Percentiles rank a stretch among this genome's conserved stretches.
These are phyloP conservation scores for Kwoniella newhampshirensis DNA, from an alignment of 768 basidiomycete species.

Conservation along the genomic window DNA sequence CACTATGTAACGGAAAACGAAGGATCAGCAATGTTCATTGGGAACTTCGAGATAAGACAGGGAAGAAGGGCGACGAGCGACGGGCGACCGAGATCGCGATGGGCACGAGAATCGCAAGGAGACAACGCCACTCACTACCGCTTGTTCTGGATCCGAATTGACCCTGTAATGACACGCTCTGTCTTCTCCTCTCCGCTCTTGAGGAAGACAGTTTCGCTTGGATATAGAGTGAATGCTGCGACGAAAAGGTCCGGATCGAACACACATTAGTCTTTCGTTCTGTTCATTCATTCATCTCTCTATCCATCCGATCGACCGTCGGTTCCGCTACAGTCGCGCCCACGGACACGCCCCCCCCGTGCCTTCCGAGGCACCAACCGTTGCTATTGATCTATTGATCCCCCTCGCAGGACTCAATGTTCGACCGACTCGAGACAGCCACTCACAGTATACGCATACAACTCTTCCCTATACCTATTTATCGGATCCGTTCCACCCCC, in stretches of 20 bases:
- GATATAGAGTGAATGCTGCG: slow-evolving; percentile 19
- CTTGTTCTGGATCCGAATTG: slow-evolving; percentile 20
- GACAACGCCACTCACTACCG: slow-evolving; percentile 19
- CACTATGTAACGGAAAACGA: slow-evolving; percentile 7
- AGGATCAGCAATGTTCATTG: neutral
- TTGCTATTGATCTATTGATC: neutral
- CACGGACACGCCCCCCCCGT: no score
- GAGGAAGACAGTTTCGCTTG: slow-evolving; percentile 21
- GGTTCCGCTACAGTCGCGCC: no score
- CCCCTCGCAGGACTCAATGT: neutral
- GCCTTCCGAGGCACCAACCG: no score
- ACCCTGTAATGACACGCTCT: slow-evolving; percentile 5
- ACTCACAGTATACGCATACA: slow-evolving; percentile 32
- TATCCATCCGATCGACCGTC: neutral
- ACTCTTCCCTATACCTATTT: slow-evolving; percentile 8
- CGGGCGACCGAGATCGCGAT: no score
- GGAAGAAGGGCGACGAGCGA: no score
- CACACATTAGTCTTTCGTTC: no score
- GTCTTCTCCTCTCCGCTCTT: slow-evolving; percentile 12
- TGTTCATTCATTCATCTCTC: no score
- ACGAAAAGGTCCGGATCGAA: no score
- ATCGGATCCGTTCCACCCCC: slow-evolving; percentile 1
- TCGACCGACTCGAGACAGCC: neutral
- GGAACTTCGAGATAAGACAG: neutral
- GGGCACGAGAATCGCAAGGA: no score